Base-by-base conservation (phyloP, 164 flowering plant species). In the Aristolochia contorta region DNA sequence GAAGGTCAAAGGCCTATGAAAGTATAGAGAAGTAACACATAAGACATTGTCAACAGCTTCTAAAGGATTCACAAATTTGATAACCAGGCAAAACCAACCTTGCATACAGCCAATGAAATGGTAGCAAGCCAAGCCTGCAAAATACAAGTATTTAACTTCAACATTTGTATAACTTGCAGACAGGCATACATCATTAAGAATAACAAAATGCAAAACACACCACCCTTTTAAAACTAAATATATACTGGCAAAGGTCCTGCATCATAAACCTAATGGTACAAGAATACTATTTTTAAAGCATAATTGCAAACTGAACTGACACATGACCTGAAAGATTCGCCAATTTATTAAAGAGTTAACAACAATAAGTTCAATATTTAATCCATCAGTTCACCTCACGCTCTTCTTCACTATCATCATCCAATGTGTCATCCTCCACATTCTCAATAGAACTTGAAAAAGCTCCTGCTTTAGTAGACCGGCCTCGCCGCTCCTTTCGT, bases 321-420 rank as follows among this genome's bases (percentile, higher is more conserved):
- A 37, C 43, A 37, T 7, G 43, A 4, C 43, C 7, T 1, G 7
- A 37, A 6, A 10, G 7, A 7, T 37, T 37, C n/a, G n/a, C 30
- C 30, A 27, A 27, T 27, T 27, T 27, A 27, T 27, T 27, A 27
- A 27, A 27, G 30, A 27, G 5, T 27, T 27, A 27, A 27, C 30
- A 27, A 37, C 43, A 37, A 37, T 7, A 37, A 1, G 43, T 25
- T 33, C 24, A 32, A 21, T 24, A 51, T 61, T 47, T 37, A 23
- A n/a, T 14, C 16, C 47, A 37, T 30, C 24, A 64, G 67, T 87
- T 64, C 46, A 94, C 99, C 97, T 91, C 97, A 14, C 97, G 79
- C 68, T 91, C 99, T 74, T 94, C 99, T 71, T 94, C 99, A 47
- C 89, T 86, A 75, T 87, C 91, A 69, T 89, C 96, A 77, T 91